Evolutionary conservation across 805 yeast species (phyloP).

Genomic region (Candida schatavii): DNA sequence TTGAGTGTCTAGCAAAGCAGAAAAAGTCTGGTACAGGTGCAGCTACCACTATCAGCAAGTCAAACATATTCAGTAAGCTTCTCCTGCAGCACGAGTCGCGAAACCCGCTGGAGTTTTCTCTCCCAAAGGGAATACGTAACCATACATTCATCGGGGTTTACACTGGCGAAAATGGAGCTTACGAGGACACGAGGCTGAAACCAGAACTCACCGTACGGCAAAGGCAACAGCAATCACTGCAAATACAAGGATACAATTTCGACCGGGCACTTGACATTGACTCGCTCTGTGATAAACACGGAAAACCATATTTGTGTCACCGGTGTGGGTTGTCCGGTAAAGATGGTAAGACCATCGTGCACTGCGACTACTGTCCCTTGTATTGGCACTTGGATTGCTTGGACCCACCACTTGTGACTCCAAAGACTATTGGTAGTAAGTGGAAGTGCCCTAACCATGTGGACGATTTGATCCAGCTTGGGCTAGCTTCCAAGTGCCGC

Average conservation of each 20-base stretch:
- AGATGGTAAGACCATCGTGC: slow-evolving; percentile 52
- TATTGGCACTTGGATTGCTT: slow-evolving; percentile 91
- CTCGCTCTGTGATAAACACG: slow-evolving; percentile 63
- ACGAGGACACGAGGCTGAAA: slow-evolving; percentile 38
- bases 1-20: slow-evolving; percentile 58
- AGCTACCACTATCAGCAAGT: slow-evolving; percentile 15
- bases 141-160: slow-evolving; percentile 65
- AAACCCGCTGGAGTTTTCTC: slow-evolving; percentile 37
- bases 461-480: slow-evolving; percentile 44
- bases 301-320: slow-evolving; percentile 69
- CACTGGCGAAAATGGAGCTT: slow-evolving; percentile 69
- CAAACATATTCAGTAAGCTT: slow-evolving; percentile 47
- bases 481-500: slow-evolving; percentile 33
- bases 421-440: slow-evolving; percentile 69
- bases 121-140: slow-evolving; percentile 71
- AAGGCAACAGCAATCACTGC: slow-evolving; percentile 24
- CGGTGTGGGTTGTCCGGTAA: slow-evolving; percentile 73
- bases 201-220: slow-evolving; percentile 46
- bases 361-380: slow-evolving; percentile 80
- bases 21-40: slow-evolving; percentile 13
- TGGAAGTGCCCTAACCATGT: slow-evolving; percentile 94
- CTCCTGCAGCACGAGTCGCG: slow-evolving; percentile 65
- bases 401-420: slow-evolving; percentile 67
- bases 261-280: slow-evolving; percentile 59
- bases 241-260: slow-evolving; percentile 35